phyloP scores from a whole-genome alignment of 495 filamentous ascomycete genomes.

The Aeminium ludgeri region DNA sequence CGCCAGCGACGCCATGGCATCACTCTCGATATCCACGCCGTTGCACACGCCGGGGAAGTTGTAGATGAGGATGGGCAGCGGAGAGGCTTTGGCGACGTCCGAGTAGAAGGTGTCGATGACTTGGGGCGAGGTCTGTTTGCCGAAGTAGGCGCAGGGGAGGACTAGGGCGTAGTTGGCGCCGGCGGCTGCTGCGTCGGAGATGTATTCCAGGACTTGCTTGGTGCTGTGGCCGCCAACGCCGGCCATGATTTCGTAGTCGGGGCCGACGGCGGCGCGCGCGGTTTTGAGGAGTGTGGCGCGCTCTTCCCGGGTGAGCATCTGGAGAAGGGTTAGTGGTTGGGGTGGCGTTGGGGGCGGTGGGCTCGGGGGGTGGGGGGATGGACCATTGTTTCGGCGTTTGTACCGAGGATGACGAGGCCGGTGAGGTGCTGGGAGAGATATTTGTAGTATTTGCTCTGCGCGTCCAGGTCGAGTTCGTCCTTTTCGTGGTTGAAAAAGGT shows the following conservation, averaged over 20 bases:
- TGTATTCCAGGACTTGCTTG: conserved; percentile 42
- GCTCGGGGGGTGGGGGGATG: no score
- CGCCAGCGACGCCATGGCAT: conserved; percentile 39
- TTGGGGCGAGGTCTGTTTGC: conserved; percentile 37
- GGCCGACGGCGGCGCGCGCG: conserved; percentile 15
- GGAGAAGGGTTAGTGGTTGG: no score
- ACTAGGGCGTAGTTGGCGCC: conserved; percentile 45
- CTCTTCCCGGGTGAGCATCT: conserved; percentile 18
- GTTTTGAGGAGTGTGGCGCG: conserved; percentile 12
- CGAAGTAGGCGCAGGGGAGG: conserved; percentile 49
- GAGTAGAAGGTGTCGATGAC: conserved; percentile 46
- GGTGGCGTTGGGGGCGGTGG: no score
- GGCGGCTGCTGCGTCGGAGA: conserved; percentile 38
- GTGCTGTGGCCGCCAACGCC: conserved; percentile 49
- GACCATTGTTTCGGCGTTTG: conserved; percentile 19
- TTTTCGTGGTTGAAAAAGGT: conserved; percentile 19
- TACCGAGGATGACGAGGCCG: conserved; percentile 20
- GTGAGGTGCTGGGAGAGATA: conserved; percentile 20
- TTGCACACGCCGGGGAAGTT: conserved; percentile 57
- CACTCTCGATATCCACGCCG: conserved; percentile 50
- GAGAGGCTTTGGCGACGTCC: conserved; percentile 34
- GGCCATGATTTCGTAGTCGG: conserved; percentile 18
- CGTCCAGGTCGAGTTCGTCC: conserved; percentile 13
- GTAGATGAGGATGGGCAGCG: conserved; percentile 47
- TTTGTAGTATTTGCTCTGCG: conserved; percentile 18